These are phyloP conservation scores for Jamesozyma piceae DNA, from an alignment of 805 yeast genomes.

Conservation along the genomic window DNA sequence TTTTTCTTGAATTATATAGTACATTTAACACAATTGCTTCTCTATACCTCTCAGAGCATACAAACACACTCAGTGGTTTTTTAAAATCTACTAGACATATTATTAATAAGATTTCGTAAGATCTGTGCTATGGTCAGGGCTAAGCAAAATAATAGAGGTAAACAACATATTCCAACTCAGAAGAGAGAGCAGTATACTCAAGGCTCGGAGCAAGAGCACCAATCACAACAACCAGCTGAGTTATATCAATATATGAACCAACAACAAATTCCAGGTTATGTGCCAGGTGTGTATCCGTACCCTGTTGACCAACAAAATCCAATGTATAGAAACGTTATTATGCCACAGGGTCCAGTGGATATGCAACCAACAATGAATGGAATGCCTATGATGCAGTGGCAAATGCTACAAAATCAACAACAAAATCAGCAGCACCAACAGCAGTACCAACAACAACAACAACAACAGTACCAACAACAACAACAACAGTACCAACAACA, in stretches of 20 bases:
- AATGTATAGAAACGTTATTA: not conserved
- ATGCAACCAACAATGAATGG: not conserved
- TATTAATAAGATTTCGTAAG: not conserved
- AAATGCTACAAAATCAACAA: not conserved
- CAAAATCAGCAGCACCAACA: not conserved
- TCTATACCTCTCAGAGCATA: no score
- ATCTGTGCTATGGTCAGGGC: not conserved
- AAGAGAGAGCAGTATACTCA: not conserved
- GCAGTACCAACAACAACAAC: slow-evolving; percentile 3
- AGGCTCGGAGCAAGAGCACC: not conserved
- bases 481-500: not conserved
- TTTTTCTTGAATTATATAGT: no score
- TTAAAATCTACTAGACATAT: no score
- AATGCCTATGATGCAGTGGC: slow-evolving; percentile 1
- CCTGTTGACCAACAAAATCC: not conserved
- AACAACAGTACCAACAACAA: not conserved
- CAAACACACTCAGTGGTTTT: no score
- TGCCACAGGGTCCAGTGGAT: no score
- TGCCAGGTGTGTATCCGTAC: not conserved
- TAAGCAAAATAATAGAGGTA: not conserved
- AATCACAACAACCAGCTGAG: not conserved
- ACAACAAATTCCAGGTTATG: not conserved
- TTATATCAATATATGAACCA: not conserved
- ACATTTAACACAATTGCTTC: no score
- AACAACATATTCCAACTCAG: not conserved